phyloP scores from a whole-genome alignment of 2,329 filamentous ascomycete species.

The Xylaria sp. region DNA sequence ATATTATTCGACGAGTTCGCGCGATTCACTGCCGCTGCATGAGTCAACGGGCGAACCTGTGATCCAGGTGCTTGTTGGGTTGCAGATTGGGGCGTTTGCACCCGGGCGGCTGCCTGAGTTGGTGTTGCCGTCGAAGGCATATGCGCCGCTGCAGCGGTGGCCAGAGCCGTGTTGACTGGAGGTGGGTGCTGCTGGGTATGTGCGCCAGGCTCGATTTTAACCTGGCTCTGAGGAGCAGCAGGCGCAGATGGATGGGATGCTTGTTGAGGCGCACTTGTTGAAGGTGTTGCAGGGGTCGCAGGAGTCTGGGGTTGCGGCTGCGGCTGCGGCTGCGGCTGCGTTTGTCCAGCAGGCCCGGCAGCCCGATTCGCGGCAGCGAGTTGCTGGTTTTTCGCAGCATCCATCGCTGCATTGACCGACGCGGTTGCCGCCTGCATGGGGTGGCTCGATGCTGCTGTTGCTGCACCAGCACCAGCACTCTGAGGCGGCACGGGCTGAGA shows the following conservation, averaged over 20 bases:
- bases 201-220: slow-evolving; percentile 42
- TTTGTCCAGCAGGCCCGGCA: slow-evolving; percentile 18
- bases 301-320: slow-evolving; percentile 30
- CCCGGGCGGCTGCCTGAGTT: slow-evolving; percentile 50
- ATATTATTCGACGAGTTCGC: slow-evolving; percentile 37
- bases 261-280: slow-evolving; percentile 25
- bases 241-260: slow-evolving; percentile 25
- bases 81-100: slow-evolving; percentile 51
- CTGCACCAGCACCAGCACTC: slow-evolving; percentile 21
- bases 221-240: slow-evolving; percentile 31
- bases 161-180: slow-evolving; percentile 53
- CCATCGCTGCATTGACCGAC: slow-evolving; percentile 39
- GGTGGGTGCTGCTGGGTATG: slow-evolving; percentile 42
- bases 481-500: slow-evolving; percentile 31
- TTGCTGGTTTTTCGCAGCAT: slow-evolving; percentile 38
- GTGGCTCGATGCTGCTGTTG: slow-evolving; percentile 30
- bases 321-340: slow-evolving; percentile 14
- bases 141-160: slow-evolving; percentile 40
- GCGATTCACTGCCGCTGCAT: slow-evolving; percentile 36
- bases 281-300: slow-evolving; percentile 28
- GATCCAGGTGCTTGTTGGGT: slow-evolving; percentile 27
- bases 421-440: slow-evolving; percentile 38
- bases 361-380: slow-evolving; percentile 29
- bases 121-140: slow-evolving; percentile 50
- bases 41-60: slow-evolving; percentile 31